Base-by-base conservation (phyloP, 2,329 filamentous ascomycete genomes). In the Neonectria hederae region DNA sequence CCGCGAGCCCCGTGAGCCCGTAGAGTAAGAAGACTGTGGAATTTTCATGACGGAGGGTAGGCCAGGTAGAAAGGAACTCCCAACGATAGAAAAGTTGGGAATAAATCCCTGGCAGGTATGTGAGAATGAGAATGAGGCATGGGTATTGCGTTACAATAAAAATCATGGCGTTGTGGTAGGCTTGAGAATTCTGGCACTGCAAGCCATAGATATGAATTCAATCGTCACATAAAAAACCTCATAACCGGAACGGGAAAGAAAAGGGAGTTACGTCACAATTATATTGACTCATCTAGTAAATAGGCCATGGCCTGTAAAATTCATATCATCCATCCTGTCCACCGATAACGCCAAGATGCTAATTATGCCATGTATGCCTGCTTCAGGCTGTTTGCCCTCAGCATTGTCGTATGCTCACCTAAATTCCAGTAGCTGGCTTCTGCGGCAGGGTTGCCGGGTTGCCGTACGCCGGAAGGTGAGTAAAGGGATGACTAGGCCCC, bases 381-480 rank as follows among this genome's bases (percentile, higher is more conserved):
- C 68, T 62, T 57, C 46, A 68, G 70, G 71, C 69, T 68, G 65
- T 68, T 70, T 60, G 49, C 64, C 66, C 69, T 64, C 53, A 75
- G 75, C 70, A 76, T 71, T 71, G 60, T 67, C 54, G 68, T 69
- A 76, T 78, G 73, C 72, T 73, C 68, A 69, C 66, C 72, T 82
- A 83, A 71, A 83, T 80, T 72, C 81, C 82, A 63, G 82, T 81
- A 35, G 83, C 79, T 63, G 86, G 86, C 77, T 88, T 88, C 74
- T 88, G 86, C 64, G 86, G 86, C 74, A 89, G 75, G 32, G 84
- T 85, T 32, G 86, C 85, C 62, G 86, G 86, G 75, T 89, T 89
- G 68, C 86, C 86, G 69, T 88, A 89, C 46, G 85, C 77, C 21
- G 79, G 85, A 67, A 89, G 77, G 70, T 87, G 84, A 65, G 81